phyloP scores from a whole-genome alignment of 1,139 yeast species.

The Candida sanyaensis region DNA sequence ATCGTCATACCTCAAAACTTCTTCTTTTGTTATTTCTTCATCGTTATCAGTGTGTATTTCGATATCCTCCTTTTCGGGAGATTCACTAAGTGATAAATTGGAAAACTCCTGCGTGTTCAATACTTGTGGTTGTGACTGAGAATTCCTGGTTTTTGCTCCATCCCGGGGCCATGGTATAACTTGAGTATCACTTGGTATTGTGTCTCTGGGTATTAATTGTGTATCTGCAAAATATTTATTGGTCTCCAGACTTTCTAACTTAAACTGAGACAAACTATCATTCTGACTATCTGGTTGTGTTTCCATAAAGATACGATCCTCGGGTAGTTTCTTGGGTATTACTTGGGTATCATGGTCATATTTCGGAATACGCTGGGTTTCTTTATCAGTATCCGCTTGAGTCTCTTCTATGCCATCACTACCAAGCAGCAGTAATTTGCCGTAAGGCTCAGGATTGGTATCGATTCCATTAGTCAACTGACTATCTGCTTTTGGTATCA shows the following conservation, averaged over 20 bases:
- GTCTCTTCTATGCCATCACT: neutral
- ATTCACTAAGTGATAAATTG: constrained; percentile 3
- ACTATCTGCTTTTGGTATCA: neutral
- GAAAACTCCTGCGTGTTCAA: constrained; percentile 21
- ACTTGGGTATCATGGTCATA: constrained; percentile 10
- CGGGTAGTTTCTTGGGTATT: neutral
- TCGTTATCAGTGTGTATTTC: constrained; percentile 12
- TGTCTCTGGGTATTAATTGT: neutral
- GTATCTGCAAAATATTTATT: neutral
- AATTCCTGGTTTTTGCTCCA: neutral
- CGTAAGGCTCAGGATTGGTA: neutral
- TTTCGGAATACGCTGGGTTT: constrained; percentile 6
- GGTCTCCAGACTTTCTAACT: neutral
- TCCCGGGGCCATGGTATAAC: neutral
- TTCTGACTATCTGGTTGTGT: neutral
- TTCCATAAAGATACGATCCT: neutral
- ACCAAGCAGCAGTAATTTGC: constrained; percentile 1
- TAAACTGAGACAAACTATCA: neutral
- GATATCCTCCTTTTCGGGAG: constrained; percentile 3
- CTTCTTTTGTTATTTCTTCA: constrained; percentile 13
- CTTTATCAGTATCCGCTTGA: neutral
- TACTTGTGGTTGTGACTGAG: constrained; percentile 19
- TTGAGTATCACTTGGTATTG: neutral
- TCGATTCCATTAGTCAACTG: neutral
- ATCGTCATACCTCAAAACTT: constrained; percentile 16